These are phyloP conservation scores for Quercus suber DNA, from an alignment of 306 rosid genomes.

Conservation along the genomic window DNA sequence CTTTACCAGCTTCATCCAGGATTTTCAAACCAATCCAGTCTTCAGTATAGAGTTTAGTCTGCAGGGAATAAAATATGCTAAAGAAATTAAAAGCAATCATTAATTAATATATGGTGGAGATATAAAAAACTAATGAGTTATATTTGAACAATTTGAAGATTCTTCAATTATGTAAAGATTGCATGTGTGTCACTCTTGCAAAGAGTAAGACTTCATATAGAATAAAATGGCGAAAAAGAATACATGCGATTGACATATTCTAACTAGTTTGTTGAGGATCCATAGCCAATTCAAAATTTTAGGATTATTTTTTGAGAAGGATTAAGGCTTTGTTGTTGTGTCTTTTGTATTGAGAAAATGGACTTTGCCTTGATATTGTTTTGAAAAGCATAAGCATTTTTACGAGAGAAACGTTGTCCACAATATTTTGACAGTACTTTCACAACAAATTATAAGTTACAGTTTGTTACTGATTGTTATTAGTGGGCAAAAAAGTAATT, in stretches of 20 bases:
- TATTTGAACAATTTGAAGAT: neutral
- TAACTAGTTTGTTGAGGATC: too few relatives aligned
- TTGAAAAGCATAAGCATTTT: neutral
- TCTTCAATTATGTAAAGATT: neutral
- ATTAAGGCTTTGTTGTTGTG: too few relatives aligned
- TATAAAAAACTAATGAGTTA: neutral
- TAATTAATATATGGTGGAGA: neutral
- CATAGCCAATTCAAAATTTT: too few relatives aligned
- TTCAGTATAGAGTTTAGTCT: conserved; percentile 46
- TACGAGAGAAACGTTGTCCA: accelerated
- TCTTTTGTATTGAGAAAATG: neutral
- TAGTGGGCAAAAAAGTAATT: too few relatives aligned
- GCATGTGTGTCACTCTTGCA: too few relatives aligned
- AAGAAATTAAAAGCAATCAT: neutral
- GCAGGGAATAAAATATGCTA: conserved; percentile 15
- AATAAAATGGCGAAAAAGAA: too few relatives aligned
- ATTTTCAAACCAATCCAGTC: conserved; percentile 46
- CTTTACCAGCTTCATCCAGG: conserved; percentile 51
- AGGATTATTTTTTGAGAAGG: too few relatives aligned
- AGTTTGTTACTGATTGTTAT: too few relatives aligned
- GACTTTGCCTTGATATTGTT: neutral
- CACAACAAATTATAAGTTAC: too few relatives aligned
- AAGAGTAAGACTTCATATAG: too few relatives aligned
- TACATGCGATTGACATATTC: too few relatives aligned
- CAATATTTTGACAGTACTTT: too few relatives aligned